Conservation (phyloP, 2,329 filamentous ascomycete genomes). For the Myriosclerotinia curreyana region DNA sequence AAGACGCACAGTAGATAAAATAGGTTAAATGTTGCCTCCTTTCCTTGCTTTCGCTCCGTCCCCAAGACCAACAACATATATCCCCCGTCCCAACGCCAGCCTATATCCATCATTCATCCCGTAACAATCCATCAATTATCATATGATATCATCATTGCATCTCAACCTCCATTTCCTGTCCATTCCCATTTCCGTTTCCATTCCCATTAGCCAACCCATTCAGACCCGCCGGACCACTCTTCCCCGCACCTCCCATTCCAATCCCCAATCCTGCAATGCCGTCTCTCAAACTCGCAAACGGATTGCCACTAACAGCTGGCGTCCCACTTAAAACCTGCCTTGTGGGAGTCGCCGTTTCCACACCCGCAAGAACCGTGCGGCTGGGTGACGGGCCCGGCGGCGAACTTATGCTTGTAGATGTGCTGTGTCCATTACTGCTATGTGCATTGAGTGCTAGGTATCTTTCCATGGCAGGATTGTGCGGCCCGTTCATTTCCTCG, state of each 20-base stretch:
- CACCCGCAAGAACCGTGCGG: conserved; percentile 11
- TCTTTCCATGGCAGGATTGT: conserved; percentile 48
- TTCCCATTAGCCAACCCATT: no score
- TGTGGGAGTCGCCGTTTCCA: conserved; percentile 15
- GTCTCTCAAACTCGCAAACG: conserved; percentile 44
- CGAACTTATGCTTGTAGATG: conserved; percentile 5
- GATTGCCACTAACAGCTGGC: conserved; percentile 37
- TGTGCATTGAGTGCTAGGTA: conserved; percentile 28
- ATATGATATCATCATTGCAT: conserved; percentile 44
- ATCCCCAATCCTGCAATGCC: conserved; percentile 47
- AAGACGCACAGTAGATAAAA: conserved; percentile 9
- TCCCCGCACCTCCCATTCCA: conserved; percentile 34
- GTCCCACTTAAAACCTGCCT: conserved; percentile 37
- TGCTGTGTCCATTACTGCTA: conserved; percentile 15
- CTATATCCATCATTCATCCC: conserved; percentile 5
- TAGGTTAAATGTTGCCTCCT: background rate
- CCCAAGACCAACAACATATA: background rate
- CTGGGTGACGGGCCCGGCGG: background rate
- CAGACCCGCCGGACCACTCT: no score
- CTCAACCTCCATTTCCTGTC: conserved; percentile 47
- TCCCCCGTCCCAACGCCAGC: conserved; percentile 11
- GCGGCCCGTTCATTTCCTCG: conserved; percentile 82
- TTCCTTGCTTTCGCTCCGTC: background rate
- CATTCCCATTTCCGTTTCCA: conserved; percentile 24
- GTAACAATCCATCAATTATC: conserved; percentile 13